Base-by-base conservation (phyloP, 306 rosid genomes). In the Glycine soja region DNA sequence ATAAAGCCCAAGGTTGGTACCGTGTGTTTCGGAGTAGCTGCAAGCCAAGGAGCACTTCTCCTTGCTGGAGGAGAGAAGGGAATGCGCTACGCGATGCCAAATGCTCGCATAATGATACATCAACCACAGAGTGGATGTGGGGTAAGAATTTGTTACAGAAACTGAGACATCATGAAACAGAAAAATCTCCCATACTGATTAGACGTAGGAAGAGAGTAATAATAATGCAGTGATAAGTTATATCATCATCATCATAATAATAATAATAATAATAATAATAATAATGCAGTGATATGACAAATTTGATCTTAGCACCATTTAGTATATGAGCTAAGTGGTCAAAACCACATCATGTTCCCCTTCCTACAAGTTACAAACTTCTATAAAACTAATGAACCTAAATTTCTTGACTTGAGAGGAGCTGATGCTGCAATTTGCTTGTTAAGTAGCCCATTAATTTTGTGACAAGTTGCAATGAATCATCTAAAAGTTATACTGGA, bases 11-110 rank as follows among this genome's bases (percentile, higher is more conserved):
- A 88, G 94, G 99, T 95, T 77, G 99, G 99, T 34, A 93, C 96
- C 2, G 90, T 95, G 53, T 89, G 96, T 87, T 93, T 95, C 1
- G 98, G 99, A 79, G 96, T 95, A 48, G 99, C 97, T 50, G 99
- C 99, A 72, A 93, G 99, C 88, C 98, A 93, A 89, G 99, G 91
- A 48, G 95, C 98, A 43, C 94, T 95, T 84, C 94, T 95, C 70
- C 99, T 93, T 90, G 99, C 99, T 36, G 98, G 99, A 57, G 99
- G 99, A 75, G 98, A 93, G 86, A 95, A 93, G 83, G 98, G 99
- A 87, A 95, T 95, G 99, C 97, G 97, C 51, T 93, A 89, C 46
- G 81, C 98, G 19, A 95, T 95, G 99, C 99, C 99, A 78, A 95
- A 95, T 91, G 88, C 99, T 30, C 94, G 99, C 59, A 93, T 95